phyloP scores from a whole-genome alignment of 163 green algal species.

The Picocystis sp. region DNA sequence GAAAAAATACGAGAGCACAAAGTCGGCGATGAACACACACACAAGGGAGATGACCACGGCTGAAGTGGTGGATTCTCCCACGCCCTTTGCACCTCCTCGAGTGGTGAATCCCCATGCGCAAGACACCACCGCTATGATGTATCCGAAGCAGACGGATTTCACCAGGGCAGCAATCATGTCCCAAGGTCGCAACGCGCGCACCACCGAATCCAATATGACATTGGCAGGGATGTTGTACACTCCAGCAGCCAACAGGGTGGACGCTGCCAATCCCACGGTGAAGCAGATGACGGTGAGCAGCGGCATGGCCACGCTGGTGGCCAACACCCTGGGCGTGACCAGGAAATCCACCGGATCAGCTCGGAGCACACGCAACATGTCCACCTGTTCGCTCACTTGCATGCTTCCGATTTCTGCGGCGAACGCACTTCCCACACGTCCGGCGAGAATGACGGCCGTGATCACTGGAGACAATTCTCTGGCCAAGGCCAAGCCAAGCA shows the following conservation, averaged over 20 bases:
- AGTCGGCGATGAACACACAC: conserved; percentile 82
- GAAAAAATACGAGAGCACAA: conserved; percentile 74
- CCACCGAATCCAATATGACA: conserved; percentile 84
- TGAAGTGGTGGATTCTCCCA: conserved; percentile 92
- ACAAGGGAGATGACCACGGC: conserved; percentile 88
- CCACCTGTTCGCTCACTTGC: conserved; percentile 92
- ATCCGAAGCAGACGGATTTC: conserved; percentile 62
- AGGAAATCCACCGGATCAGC: conserved; percentile 94
- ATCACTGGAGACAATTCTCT: conserved; percentile 95
- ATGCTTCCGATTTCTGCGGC: conserved; percentile 66
- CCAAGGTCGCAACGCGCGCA: conserved; percentile 52
- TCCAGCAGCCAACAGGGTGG: conserved; percentile 70
- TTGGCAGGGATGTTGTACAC: conserved; percentile 87
- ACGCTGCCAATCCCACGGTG: conserved; percentile 78
- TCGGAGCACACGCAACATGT: conserved; percentile 76
- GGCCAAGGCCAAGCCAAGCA: conserved; percentile 79
- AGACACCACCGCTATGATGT: conserved; percentile 74
- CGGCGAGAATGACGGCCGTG: conserved; percentile 93
- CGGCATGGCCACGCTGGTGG: conserved; percentile 77
- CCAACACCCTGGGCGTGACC: conserved; percentile 80
- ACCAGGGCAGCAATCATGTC: conserved; percentile 47
- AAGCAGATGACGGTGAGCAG: conserved; percentile 94
- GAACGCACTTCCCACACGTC: conserved; percentile 66
- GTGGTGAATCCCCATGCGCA: conserved; percentile 97
- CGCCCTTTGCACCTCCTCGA: conserved; percentile 92